phyloP scores from a whole-genome alignment of 208 protist species.

The Leishmania braziliensis region DNA sequence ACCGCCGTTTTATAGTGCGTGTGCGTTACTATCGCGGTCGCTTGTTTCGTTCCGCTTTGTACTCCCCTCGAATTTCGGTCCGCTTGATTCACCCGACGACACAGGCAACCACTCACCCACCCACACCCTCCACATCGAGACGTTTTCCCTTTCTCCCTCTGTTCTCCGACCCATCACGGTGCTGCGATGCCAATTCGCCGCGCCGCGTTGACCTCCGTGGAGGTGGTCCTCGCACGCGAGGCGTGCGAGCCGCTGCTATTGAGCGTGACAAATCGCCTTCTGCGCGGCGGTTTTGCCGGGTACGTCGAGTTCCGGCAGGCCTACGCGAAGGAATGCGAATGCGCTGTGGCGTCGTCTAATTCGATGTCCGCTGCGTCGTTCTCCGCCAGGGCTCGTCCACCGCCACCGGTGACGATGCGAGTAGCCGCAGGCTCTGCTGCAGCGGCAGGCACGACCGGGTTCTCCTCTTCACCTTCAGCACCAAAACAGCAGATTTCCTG shows the following conservation, averaged over 20 bases:
- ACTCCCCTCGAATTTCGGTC: not conserved
- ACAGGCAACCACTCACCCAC: not conserved
- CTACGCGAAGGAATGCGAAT: slow-evolving; percentile 38
- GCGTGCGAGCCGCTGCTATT: slow-evolving; percentile 41
- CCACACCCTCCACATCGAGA: not conserved
- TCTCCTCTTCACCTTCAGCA: not conserved
- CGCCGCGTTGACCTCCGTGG: slow-evolving; percentile 28
- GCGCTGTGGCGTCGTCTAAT: slow-evolving; percentile 13
- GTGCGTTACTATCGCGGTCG: not conserved
- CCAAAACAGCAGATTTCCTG: not conserved
- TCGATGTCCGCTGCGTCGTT: not conserved
- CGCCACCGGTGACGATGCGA: slow-evolving; percentile 3
- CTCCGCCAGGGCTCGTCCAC: not conserved
- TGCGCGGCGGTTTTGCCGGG: slow-evolving; percentile 66
- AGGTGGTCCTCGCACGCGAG: slow-evolving; percentile 64
- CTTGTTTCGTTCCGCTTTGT: not conserved
- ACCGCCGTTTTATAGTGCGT: not conserved
- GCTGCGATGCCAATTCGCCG: slow-evolving; percentile 27
- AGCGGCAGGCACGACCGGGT: not conserved
- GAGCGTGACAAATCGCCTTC: slow-evolving; percentile 61
- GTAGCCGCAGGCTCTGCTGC: not conserved
- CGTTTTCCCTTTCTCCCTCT: not conserved
- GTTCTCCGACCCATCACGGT: not conserved
- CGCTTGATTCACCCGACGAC: not conserved
- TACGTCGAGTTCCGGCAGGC: slow-evolving; percentile 53